These are phyloP conservation scores for Haplosporangium sp. DNA, from an alignment of 371 early-diverging fungal genomes.

Conservation along the genomic window DNA sequence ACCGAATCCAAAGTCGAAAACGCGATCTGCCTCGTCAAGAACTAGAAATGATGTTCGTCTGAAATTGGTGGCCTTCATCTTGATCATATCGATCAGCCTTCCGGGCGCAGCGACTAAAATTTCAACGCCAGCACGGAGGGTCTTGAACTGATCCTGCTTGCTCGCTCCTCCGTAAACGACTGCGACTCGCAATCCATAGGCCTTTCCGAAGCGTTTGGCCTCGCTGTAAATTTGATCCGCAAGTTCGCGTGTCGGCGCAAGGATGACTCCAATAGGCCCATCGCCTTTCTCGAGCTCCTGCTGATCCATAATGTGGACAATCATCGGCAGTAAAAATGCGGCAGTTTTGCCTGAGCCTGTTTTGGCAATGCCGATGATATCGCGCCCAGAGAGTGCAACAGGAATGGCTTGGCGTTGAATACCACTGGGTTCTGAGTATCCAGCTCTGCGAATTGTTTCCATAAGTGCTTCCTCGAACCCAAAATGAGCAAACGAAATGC, in stretches of 20 bases:
- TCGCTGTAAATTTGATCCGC: slow-evolving; percentile 90
- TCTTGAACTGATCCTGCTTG: slow-evolving; percentile 90
- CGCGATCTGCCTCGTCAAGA: slow-evolving; percentile 95
- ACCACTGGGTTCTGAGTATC: slow-evolving; percentile 78
- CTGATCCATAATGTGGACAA: slow-evolving; percentile 91
- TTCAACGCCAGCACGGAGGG: slow-evolving; percentile 83
- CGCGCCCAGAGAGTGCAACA: slow-evolving; percentile 79
- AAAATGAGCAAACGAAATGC: slow-evolving; percentile 90
- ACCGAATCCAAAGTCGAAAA: slow-evolving; percentile 98
- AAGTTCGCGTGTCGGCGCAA: slow-evolving; percentile 92
- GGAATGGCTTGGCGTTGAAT: slow-evolving; percentile 87
- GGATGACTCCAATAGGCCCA: slow-evolving; percentile 78
- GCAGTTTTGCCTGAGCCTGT: slow-evolving; percentile 88
- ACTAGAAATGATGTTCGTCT: slow-evolving; percentile 92
- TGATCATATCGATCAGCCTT: slow-evolving; percentile 95
- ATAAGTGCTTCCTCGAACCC: slow-evolving; percentile 83
- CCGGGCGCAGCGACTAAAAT: slow-evolving; percentile 96
- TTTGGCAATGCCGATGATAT: slow-evolving; percentile 92
- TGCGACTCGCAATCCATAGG: slow-evolving; percentile 74
- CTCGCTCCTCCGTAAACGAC: slow-evolving; percentile 94
- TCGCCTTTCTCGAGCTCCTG: slow-evolving; percentile 72
- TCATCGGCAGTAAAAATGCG: slow-evolving; percentile 84
- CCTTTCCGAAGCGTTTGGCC: slow-evolving; percentile 82
- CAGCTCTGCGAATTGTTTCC: slow-evolving; percentile 68
- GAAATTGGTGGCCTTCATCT: slow-evolving; percentile 88